Percentiles rank a stretch among this genome's conserved stretches.
These are phyloP conservation scores for Ceratobasidium sp. DNA, from an alignment of 1,284 basidiomycete species.

Conservation along the genomic window DNA sequence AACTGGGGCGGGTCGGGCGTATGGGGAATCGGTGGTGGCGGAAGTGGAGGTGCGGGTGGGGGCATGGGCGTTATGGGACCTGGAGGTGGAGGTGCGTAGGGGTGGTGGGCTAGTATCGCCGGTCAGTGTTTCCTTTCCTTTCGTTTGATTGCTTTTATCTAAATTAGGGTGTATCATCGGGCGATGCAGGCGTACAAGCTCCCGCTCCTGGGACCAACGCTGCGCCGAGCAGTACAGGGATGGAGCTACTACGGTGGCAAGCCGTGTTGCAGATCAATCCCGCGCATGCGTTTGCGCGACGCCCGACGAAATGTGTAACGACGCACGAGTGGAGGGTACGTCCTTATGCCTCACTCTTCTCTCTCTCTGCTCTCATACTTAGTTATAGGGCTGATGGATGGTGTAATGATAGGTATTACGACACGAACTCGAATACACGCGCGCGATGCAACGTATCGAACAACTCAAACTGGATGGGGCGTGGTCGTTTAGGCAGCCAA, in stretches of 20 bases:
- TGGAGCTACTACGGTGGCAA: constrained; percentile 77
- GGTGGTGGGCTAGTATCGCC: constrained; percentile 35
- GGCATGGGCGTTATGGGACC: constrained; percentile 25
- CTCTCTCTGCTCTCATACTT: constrained; percentile 1
- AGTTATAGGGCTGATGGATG: no score
- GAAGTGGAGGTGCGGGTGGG: not conserved
- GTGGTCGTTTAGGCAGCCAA: constrained; percentile 96
- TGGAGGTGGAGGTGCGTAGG: constrained; percentile 34
- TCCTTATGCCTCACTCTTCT: constrained; percentile 36
- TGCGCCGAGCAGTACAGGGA: constrained; percentile 43
- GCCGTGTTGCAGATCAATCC: constrained; percentile 77
- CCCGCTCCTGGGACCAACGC: not conserved
- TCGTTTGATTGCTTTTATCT: not conserved
- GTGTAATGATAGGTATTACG: constrained; percentile 82
- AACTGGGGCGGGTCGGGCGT: constrained; percentile 34
- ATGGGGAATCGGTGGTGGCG: not conserved
- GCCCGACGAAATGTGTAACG: constrained; percentile 76
- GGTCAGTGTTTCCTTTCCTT: not conserved
- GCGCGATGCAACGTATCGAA: constrained; percentile 89
- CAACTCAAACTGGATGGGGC: constrained; percentile 79
- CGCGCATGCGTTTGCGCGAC: constrained; percentile 70
- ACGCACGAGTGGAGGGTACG: constrained; percentile 83
- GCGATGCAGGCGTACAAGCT: constrained; percentile 20
- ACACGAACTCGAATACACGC: constrained; percentile 76
- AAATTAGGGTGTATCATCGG: not conserved